These are phyloP conservation scores for Quercus lobata DNA, from an alignment of 331 rosid genomes.

Conservation along the genomic window DNA sequence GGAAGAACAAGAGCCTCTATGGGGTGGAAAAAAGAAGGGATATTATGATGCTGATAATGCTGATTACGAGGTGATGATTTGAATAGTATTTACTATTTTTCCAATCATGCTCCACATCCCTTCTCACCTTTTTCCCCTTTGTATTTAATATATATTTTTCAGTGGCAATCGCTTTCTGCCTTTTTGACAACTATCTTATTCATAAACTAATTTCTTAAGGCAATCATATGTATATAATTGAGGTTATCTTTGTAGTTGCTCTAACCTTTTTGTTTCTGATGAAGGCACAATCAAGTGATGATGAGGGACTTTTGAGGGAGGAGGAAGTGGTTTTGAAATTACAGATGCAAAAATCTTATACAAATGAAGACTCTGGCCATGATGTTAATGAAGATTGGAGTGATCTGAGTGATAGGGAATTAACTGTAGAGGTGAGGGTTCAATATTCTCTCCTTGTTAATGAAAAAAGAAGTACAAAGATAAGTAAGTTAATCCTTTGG, in stretches of 20 bases:
- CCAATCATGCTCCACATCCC: neutral
- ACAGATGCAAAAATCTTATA: conserved; percentile 51
- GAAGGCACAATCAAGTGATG: conserved; percentile 72
- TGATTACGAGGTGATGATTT: conserved; percentile 63
- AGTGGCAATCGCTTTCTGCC: neutral
- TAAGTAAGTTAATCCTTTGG: neutral
- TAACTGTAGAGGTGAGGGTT: conserved; percentile 54
- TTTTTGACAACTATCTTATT: neutral
- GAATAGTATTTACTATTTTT: neutral
- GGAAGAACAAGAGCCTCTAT: conserved; percentile 27
- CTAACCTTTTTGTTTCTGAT: conserved; percentile 15
- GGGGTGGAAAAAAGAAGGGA: conserved; percentile 37
- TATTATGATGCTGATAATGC: conserved; percentile 77
- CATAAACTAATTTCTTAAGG: neutral
- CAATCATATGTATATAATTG: neutral
- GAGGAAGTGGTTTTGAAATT: conserved; percentile 53
- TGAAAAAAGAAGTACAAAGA: neutral
- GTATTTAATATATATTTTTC: neutral
- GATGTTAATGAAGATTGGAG: conserved; percentile 38
- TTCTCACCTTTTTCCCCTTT: neutral
- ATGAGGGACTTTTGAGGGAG: conserved; percentile 68
- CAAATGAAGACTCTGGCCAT: conserved; percentile 71
- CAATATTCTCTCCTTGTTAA: neutral
- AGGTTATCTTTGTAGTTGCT: neutral
- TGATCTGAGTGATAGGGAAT: conserved; percentile 37